Percentiles rank a stretch among this genome's conserved stretches.
Evolutionary conservation across 2,329 filamentous ascomycete genomes (phyloP).

Genomic region (Neofusicoccum ribis): DNA sequence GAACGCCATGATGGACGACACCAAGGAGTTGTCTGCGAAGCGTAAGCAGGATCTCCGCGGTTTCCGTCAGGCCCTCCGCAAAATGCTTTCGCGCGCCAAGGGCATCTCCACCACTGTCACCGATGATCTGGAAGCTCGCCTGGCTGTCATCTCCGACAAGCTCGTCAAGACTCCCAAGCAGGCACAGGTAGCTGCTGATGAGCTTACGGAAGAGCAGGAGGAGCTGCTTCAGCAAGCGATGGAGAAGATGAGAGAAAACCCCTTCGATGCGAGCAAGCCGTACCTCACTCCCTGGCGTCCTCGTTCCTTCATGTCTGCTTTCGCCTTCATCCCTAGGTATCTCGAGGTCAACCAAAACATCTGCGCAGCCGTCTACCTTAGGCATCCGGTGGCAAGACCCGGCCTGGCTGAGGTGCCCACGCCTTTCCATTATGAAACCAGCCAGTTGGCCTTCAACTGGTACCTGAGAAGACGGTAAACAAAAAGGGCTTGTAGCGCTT

Average conservation of each 20-base stretch:
- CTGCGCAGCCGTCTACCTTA: slow-evolving; percentile 90
- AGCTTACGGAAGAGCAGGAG: slow-evolving; percentile 46
- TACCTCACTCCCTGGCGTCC: slow-evolving; percentile 92
- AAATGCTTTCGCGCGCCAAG: slow-evolving; percentile 59
- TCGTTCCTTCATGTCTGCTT: slow-evolving; percentile 81
- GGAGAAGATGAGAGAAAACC: slow-evolving; percentile 64
- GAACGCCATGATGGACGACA: slow-evolving; percentile 59
- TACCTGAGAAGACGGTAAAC: slow-evolving; percentile 75
- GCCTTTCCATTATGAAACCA: slow-evolving; percentile 70
- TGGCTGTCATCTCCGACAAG: slow-evolving; percentile 42
- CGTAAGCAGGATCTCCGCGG: slow-evolving; percentile 74
- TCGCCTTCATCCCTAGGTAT: slow-evolving; percentile 93
- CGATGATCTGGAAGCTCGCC: slow-evolving; percentile 45
- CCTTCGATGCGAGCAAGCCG: slow-evolving; percentile 73
- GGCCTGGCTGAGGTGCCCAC: slow-evolving; percentile 75
- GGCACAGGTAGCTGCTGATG: background rate
- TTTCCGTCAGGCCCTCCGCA: slow-evolving; percentile 67
- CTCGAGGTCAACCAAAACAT: slow-evolving; percentile 98
- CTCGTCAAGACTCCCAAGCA: slow-evolving; percentile 20
- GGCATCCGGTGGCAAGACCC: slow-evolving; percentile 86
- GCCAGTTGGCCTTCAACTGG: slow-evolving; percentile 88
- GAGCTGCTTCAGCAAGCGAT: slow-evolving; percentile 59
- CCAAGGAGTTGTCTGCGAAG: slow-evolving; percentile 60
- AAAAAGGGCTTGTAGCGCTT: background rate
- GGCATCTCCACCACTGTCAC: slow-evolving; percentile 38